Evolutionary conservation across 2,329 filamentous ascomycete genomes (phyloP), one percentile per base, ranked within the genome.

Genomic region (Sporothrix mexicana): DNA sequence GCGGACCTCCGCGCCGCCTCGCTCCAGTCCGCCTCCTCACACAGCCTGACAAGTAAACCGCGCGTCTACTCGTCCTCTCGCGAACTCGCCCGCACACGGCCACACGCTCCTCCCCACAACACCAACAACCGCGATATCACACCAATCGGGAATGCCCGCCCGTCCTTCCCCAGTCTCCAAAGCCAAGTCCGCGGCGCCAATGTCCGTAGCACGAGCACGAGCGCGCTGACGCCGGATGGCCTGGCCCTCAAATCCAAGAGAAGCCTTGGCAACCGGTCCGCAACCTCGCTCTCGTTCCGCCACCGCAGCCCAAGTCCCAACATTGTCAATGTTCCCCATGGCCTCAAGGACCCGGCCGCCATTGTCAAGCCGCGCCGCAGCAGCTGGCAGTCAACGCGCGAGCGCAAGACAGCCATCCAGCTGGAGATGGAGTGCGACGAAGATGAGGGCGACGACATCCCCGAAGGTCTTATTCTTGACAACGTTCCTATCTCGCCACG

Each of bases 401-500:
- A 88, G 57, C 86, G 91, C 73, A 95, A 94, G 80, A 89, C 91
- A 0, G 85, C 88, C 0, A 83, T 90, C 74, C 89, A 95, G 77
- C 84, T 94, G 70, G 93, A 96, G 79, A 88, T 88, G 71, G 93
- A 95, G 78, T 95, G 88, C 74, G 90, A 93, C 77, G 89, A 91
- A 69, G 92, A 95, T 76, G 91, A 94, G 71, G 90, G 89, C 71
- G 92, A 94, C 78, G 89, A 93, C 73, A 91, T 96, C 43, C 93
- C 93, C 0, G 92, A 95, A 36, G 92, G 93, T 71, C 87, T 93
- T 30, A 87, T 94, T 70, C 87, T 96, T 64, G 92, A 93, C 82
- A 96, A 96, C 76, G 91, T 96, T 1, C 93, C 93, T 5, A 89
- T 96, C 62, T 95, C 93, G 0, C 93, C 93, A n/a, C 85, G 90